Base-by-base conservation (phyloP, 306 rosid species). In the Malus orientalis region DNA sequence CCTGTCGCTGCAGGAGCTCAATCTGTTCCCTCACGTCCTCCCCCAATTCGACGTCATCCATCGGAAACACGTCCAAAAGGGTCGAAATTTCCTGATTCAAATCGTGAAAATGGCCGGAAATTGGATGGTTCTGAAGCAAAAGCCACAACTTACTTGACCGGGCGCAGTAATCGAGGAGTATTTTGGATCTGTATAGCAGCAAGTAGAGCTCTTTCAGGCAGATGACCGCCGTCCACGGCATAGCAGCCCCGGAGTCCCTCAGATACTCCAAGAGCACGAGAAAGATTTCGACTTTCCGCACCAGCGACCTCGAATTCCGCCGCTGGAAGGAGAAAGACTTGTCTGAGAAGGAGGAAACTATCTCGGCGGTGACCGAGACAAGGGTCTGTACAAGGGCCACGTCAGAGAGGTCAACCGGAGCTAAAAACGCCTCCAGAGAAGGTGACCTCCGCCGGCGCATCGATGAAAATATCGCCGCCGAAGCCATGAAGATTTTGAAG, bases 141-240 rank as follows among this genome's bases (percentile, higher is more conserved):
- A 94, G 92, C 98, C 98, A 94, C 9, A 91, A 80, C 92, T 92
- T 94, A 79, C 97, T 81, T 19, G 98, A 90, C 23, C 89, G 93
- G 0, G 89, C 85, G 80, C 98, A 94, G 69, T 86, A 89, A 85
- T 94, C 96, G 58, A 94, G 96, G 4, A 94, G 91, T 67, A 94
- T 92, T 85, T 89, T 92, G n/a, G 96, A 88, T 63, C 98, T 87
- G 67, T 86, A 92, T 29, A 94, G 68, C 10, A 94, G 76, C 77
- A 91, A 84, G 81, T 91, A 94, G 4, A 90, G 89, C 95, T 94
- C 98, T 68, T 92, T 90, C 23, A 94, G 74, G 78, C 98, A 94
- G 30, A 94, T 87, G 77, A 84, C 75, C 16, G 91, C 93, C 10
- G 98, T 84, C 20, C 85, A 74, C 32, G 97, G 93, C 71, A 87